Evolutionary conservation across 495 filamentous ascomycete genomes (phyloP), one percentile per base, ranked within the genome.

Genomic region (Penicillium chermesinum): DNA sequence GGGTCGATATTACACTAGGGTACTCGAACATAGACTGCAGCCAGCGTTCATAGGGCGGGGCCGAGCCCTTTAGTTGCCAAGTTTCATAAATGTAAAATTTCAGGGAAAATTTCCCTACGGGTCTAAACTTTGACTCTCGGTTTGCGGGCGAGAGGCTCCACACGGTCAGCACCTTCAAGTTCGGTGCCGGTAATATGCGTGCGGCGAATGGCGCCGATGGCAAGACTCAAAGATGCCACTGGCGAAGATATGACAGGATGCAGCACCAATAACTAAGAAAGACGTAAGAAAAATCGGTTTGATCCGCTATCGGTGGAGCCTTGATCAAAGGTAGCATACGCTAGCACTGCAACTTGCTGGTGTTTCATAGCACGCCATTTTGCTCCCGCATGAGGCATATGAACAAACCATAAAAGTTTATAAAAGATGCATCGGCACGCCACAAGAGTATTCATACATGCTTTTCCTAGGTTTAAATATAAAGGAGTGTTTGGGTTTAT

Each of bases 301-400:
- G 42, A 30, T 14, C 10, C 5, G 19, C 15, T 17, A 12, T 16
- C 30, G 33, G 27, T 34, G 42, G 30, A 20, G 14, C 42, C 30
- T n/a, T 7, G n/a, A 6, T 36, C n/a, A 17, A 20, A 13, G 25
- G 41, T 43, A 16, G 32, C 22, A 18, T 1, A 15, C 41, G 25
- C 41, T 43, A 33, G 10, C 13, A 33, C 19, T 12, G 20, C 9
- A 19, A 34, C n/a, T 17, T 16, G 14, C 25, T 35, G 5, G n/a
- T 34, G 22, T 20, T 17, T 2, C 17, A 3, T n/a, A 44, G 42
- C 42, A 44, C 42, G 42, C 42, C 42, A 44, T 44, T 36, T 44
- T 15, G 27, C 27, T 34, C 13, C 27, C 19, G 17, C 20, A 30
- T 17, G 21, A 27, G n/a, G 21, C 25, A 14, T 16, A 30, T 30